Percentiles rank a stretch among this genome's conserved stretches.
phyloP scores from a whole-genome alignment of 257 asterid species.

The Anisodus tanguticus region DNA sequence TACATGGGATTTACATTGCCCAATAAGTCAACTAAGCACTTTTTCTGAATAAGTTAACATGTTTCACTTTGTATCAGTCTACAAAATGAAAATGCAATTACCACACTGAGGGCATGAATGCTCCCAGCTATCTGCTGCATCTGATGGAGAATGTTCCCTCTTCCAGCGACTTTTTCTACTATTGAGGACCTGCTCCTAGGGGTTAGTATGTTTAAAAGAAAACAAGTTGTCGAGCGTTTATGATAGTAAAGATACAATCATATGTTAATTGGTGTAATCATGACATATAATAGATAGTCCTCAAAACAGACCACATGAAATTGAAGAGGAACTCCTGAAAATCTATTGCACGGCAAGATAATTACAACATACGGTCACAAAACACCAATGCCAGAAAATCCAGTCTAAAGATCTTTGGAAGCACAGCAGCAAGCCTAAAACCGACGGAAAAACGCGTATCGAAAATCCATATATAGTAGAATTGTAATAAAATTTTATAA shows the following conservation, averaged over 20 bases:
- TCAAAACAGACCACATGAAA: slow-evolving; percentile 23
- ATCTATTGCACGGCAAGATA: not conserved
- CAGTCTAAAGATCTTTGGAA: slow-evolving; percentile 22
- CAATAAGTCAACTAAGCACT: not conserved
- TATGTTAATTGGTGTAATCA: not conserved
- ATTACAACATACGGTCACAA: not conserved
- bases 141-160: slow-evolving; percentile 58
- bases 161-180: slow-evolving; percentile 60
- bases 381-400: not conserved
- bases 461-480: not conserved
- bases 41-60: not conserved
- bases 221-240: not conserved
- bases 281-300: not conserved
- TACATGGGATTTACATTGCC: slow-evolving; percentile 12
- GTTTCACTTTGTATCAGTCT: slow-evolving; percentile 10
- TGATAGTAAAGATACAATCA: not conserved
- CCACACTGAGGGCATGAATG: slow-evolving; percentile 88
- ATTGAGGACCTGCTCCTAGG: slow-evolving; percentile 57
- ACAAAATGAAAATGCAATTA: slow-evolving; percentile 40
- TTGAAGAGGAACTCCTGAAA: slow-evolving; percentile 21
- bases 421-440: not conserved
- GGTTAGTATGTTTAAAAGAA: slow-evolving; percentile 27
- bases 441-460: not conserved
- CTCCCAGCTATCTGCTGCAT: slow-evolving; percentile 55
- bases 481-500: not conserved